phyloP scores from a whole-genome alignment of 2,329 filamentous ascomycete genomes.

The Herpotrichia juniperi region DNA sequence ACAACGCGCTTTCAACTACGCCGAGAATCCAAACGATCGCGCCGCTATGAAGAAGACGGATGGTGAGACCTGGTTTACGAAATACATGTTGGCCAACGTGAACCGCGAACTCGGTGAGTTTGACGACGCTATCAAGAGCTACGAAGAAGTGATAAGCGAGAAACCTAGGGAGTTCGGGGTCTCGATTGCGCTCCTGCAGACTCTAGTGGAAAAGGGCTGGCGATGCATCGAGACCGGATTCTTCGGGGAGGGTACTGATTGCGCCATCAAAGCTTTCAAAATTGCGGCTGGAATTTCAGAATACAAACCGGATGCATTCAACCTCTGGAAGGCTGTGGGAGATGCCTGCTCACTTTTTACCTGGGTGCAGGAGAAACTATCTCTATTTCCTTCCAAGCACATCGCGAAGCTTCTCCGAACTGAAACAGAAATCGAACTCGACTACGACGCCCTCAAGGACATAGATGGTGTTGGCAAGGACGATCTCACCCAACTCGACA shows the following conservation, averaged over 20 bases:
- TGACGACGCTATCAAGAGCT: constrained; percentile 79
- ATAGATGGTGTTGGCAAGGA: constrained; percentile 68
- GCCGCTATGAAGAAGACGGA: constrained; percentile 57
- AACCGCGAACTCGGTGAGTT: constrained; percentile 91
- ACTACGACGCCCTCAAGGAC: constrained; percentile 66
- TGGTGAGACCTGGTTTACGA: constrained; percentile 91
- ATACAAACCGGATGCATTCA: constrained; percentile 75
- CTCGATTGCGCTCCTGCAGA: constrained; percentile 84
- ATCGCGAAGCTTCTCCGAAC: constrained; percentile 65
- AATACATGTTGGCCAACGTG: constrained; percentile 96
- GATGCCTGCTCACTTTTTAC: constrained; percentile 88
- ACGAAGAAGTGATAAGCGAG: constrained; percentile 72
- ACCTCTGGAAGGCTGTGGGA: constrained; percentile 91
- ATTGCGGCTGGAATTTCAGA: constrained; percentile 69
- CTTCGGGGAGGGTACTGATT: constrained; percentile 80
- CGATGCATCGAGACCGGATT: constrained; percentile 80
- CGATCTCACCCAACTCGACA: constrained; percentile 32
- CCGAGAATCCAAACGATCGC: constrained; percentile 73
- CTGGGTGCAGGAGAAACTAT: constrained; percentile 71
- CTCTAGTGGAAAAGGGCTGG: constrained; percentile 80
- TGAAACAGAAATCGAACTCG: constrained; percentile 55
- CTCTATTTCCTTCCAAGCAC: constrained; percentile 65
- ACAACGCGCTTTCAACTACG: constrained; percentile 86
- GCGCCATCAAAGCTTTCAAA: constrained; percentile 71
- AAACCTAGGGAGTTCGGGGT: constrained; percentile 83